These are phyloP conservation scores for Epichloe sibirici DNA, from an alignment of 2,329 filamentous ascomycete species.

Conservation along the genomic window DNA sequence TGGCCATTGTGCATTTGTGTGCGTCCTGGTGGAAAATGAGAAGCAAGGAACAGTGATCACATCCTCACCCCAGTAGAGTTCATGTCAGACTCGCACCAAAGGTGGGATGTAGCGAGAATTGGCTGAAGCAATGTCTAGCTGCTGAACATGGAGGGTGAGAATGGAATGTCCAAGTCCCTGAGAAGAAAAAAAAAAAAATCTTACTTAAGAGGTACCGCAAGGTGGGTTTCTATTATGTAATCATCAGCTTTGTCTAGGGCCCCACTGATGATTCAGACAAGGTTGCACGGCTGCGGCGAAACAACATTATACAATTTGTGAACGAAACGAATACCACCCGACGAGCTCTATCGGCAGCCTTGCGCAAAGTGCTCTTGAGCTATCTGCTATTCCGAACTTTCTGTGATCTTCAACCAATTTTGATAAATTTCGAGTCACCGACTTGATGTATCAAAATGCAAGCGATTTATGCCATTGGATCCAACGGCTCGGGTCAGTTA, in stretches of 20 bases:
- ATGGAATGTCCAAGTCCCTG: fast-evolving
- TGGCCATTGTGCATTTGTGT: conserved; percentile 17
- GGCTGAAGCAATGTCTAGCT: neutral
- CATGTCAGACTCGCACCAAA: neutral
- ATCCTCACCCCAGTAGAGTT: conserved; percentile 9
- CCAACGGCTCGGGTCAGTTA: conserved; percentile 66
- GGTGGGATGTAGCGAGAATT: neutral
- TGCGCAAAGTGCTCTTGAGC: too few species aligned
- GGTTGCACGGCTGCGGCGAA: too few species aligned
- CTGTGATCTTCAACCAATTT: too few species aligned
- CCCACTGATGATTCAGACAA: neutral
- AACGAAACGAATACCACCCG: neutral
- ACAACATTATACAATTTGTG: too few species aligned
- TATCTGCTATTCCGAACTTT: too few species aligned
- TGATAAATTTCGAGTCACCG: neutral
- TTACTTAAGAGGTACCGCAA: neutral
- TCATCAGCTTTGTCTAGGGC: neutral
- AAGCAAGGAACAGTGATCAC: conserved; percentile 15
- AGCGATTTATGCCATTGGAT: conserved; percentile 57
- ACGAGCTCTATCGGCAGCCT: too few species aligned
- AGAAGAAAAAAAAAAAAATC: neutral
- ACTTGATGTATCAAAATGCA: conserved; percentile 24
- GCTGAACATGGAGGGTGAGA: neutral
- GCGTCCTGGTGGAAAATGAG: conserved; percentile 12
- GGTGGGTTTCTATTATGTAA: conserved; percentile 3